Evolutionary conservation across 306 rosid species (phyloP), one percentile per base, ranked within the genome.

Genomic region (Malus fusca): DNA sequence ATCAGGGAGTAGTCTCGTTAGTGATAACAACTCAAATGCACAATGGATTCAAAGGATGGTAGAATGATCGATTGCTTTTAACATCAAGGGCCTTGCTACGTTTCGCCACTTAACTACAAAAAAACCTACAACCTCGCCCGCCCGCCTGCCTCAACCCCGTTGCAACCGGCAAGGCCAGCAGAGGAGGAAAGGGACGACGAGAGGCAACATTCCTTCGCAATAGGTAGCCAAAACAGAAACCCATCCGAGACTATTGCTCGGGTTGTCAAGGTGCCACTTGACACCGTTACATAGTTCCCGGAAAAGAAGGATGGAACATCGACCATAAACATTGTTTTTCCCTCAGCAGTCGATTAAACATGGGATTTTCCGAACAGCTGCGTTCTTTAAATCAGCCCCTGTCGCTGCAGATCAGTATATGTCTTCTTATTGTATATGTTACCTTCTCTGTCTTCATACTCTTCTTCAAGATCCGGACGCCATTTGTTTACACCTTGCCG

Each of bases 391-490:
- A 95, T 92, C 80, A 95, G 84, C 51, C 98, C 98, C 87, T 95
- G 98, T 76, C 97, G 93, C 84, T 95, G 98, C 60, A 95, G 85
- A 87, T 95, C 98, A n/a, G 97, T 77, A 64, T 86, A 95, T 17
- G 98, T 95, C 89, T 92, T 95, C 92, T 92, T 95, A 28, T 95
- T 95, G 86, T 95, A 95, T 80, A 95, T 95, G 83, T 95, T 95
- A 69, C 97, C 98, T 87, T 95, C 98, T 80, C 77, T 92, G 82
- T 95, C 98, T 85, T 95, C 98, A n/a, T 95, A 95, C 79, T 95
- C 98, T 84, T 95, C 98, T 84, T 95, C 98, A 25, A 95, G 90
- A 68, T 95, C 98, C 1, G 98, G 98, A 59, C 98, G 97, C 98
- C 98, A 95, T 78, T 95, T 95, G 83, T 87, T 95, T 71, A 88